These are phyloP conservation scores for Solanum hybrid DNA, from an alignment of 305 asterid species.

Conservation along the genomic window DNA sequence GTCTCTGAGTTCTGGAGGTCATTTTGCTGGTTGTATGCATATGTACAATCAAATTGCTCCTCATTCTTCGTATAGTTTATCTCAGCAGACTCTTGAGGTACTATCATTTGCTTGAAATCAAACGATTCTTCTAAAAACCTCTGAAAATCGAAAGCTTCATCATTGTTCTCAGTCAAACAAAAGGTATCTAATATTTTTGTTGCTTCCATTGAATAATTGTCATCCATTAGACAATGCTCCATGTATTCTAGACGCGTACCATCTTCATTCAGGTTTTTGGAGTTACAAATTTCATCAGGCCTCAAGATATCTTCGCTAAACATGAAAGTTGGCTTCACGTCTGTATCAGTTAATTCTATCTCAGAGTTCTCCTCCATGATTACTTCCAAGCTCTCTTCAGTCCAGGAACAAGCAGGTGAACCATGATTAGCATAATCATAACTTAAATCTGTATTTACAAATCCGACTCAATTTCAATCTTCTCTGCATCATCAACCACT, in stretches of 20 bases:
- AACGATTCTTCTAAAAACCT: neutral
- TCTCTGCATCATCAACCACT: neutral
- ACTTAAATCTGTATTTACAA: neutral
- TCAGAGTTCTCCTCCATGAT: neutral
- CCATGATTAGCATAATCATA: neutral
- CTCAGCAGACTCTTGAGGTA: neutral
- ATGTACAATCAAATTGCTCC: neutral
- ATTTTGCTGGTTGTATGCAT: neutral
- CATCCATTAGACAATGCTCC: conserved; percentile 9
- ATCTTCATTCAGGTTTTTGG: conserved; percentile 1
- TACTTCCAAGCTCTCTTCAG: neutral
- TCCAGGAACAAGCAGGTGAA: neutral
- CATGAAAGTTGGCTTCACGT: neutral
- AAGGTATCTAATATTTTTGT: neutral
- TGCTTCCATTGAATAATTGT: neutral
- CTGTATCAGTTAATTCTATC: neutral
- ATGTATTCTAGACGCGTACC: neutral
- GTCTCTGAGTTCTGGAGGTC: neutral
- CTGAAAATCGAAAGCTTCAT: neutral
- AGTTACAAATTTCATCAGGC: neutral
- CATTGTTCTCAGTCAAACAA: neutral
- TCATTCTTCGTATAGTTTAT: neutral
- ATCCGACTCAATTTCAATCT: neutral
- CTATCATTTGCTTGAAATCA: neutral
- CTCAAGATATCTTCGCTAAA: neutral